Evolutionary conservation across 495 filamentous ascomycete genomes (phyloP).

Genomic region (Evansstolkia leycettana): DNA sequence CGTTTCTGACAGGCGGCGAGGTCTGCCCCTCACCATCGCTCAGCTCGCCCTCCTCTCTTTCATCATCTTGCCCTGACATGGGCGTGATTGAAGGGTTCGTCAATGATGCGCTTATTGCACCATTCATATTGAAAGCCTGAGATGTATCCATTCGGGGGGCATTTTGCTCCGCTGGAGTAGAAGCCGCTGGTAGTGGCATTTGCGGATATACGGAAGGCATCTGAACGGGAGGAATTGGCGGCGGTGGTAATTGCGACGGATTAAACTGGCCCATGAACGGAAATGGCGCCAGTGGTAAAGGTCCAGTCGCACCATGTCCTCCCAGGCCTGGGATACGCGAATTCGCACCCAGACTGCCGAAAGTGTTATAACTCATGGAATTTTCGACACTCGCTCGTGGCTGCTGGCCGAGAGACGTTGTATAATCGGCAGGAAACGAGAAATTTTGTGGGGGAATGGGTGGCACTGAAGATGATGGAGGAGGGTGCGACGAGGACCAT

Average conservation of each 20-base stretch:
- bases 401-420: constrained; percentile 3
- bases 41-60: constrained; percentile 62
- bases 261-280: constrained; percentile 18
- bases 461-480: constrained; percentile 7
- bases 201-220: constrained; percentile 14
- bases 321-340: constrained; percentile 14
- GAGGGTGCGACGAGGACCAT: constrained; percentile 20
- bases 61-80: constrained; percentile 6
- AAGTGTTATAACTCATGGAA: constrained; percentile 10
- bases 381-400: constrained; percentile 2
- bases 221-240: constrained; percentile 14
- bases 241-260: constrained; percentile 13
- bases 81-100: constrained; percentile 2
- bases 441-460: constrained; percentile 13
- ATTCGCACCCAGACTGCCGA: constrained; percentile 16
- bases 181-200: constrained; percentile 12
- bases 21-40: constrained; percentile 51
- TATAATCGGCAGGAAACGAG: constrained; percentile 9
- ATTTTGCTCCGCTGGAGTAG: background rate
- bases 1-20: constrained; percentile 1
- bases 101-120: constrained; percentile 1
- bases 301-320: constrained; percentile 7
- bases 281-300: constrained; percentile 20
- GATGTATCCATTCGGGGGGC: background rate
- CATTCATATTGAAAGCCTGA: background rate